Conservation (phyloP, 805 yeast genomes). For the Cyberlindnera xylosilytica region DNA sequence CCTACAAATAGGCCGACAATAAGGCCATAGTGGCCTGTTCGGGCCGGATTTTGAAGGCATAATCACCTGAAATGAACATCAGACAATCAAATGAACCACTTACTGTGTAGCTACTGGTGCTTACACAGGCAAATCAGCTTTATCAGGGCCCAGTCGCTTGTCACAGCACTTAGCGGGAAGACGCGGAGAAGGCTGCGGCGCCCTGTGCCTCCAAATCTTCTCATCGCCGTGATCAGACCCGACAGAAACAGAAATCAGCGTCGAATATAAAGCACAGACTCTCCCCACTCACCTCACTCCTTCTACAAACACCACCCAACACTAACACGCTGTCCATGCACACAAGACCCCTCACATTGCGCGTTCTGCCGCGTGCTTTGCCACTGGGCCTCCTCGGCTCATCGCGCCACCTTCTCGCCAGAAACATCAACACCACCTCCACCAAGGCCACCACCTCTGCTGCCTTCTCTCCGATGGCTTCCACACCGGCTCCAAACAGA, state of each 20-base stretch:
- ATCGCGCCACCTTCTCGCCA: neutral
- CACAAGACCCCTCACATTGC: neutral
- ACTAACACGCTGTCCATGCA: neutral
- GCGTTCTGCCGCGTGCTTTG: neutral
- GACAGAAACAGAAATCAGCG: neutral
- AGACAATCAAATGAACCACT: no score
- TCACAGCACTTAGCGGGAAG: neutral
- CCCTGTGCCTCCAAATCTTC: neutral
- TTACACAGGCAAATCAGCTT: no score
- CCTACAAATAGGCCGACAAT: no score
- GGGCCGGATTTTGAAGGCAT: no score
- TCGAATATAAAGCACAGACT: neutral
- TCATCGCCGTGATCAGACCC: no score
- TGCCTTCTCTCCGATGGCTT: neutral
- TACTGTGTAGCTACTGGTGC: no score
- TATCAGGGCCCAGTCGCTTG: neutral
- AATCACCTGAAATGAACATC: no score
- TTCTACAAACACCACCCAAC: neutral
- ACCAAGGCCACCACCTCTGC: conserved; percentile 11
- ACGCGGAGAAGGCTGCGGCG: neutral
- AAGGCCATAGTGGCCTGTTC: no score
- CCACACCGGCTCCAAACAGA: conserved; percentile 1
- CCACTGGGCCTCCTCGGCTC: neutral
- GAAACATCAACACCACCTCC: conserved; percentile 21
- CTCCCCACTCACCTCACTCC: neutral